These are phyloP conservation scores for Micromonas pusilla DNA, from an alignment of 139 green algal species.

Conservation along the genomic window DNA sequence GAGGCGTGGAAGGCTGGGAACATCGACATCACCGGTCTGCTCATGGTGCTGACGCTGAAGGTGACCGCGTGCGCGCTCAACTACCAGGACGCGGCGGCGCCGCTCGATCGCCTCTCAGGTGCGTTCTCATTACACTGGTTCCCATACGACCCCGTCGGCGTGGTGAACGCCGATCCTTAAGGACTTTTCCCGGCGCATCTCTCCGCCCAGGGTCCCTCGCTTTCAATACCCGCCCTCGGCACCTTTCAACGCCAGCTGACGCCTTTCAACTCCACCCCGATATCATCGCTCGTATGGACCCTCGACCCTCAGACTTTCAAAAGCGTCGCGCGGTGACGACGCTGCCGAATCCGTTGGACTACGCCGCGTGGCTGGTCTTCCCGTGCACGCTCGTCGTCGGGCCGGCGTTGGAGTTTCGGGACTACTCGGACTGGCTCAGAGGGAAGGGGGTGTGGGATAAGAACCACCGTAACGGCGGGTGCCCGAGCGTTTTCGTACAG, in stretches of 20 bases:
- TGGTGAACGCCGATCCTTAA: no score
- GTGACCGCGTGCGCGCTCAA: slow-evolving; percentile 21
- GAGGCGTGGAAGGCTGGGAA: slow-evolving; percentile 13
- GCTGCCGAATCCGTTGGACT: slow-evolving; percentile 11
- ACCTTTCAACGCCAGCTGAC: no score
- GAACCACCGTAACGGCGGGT: neutral
- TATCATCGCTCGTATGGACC: no score
- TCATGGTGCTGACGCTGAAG: slow-evolving; percentile 23
- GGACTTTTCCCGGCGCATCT: no score
- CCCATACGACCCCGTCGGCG: no score
- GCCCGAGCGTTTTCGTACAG: neutral
- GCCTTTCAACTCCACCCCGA: no score
- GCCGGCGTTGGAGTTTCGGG: slow-evolving; percentile 19
- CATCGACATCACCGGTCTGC: slow-evolving; percentile 13
- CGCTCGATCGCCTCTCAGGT: neutral
- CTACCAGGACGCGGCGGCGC: slow-evolving; percentile 17
- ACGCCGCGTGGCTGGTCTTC: slow-evolving; percentile 10
- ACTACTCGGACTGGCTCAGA: neutral
- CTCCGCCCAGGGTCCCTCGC: no score
- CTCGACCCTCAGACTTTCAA: neutral
- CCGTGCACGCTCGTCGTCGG: slow-evolving; percentile 14
- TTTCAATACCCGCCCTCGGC: no score
- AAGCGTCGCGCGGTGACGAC: neutral
- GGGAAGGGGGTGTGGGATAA: neutral
- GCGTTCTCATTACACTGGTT: no score